phyloP scores from a whole-genome alignment of 2,329 filamentous ascomycete genomes.

The Aspergillus arachidicola region DNA sequence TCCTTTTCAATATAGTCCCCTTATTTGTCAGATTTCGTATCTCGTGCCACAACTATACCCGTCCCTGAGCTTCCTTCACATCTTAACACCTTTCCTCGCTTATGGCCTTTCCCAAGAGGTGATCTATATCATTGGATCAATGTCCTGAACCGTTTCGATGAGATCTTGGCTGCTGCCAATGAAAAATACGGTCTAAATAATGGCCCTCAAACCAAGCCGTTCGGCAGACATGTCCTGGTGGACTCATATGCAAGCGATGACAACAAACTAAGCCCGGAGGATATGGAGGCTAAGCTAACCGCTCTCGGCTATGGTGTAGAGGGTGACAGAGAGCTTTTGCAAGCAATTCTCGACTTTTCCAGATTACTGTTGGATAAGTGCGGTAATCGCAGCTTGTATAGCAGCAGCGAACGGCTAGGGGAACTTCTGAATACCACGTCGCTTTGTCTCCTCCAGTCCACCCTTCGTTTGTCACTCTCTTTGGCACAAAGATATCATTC shows the following conservation, averaged over 20 bases:
- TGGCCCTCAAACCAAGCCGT: slow-evolving; percentile 78
- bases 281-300: slow-evolving; percentile 56
- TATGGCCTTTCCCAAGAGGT: slow-evolving; percentile 94
- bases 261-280: slow-evolving; percentile 56
- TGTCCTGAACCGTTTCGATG: slow-evolving; percentile 89
- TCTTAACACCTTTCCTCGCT: slow-evolving; percentile 77
- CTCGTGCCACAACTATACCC: slow-evolving; percentile 63
- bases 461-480: slow-evolving; percentile 79
- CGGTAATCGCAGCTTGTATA: slow-evolving; percentile 94
- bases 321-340: slow-evolving; percentile 78
- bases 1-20: slow-evolving; percentile 65
- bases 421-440: slow-evolving; percentile 87
- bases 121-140: slow-evolving; percentile 99
- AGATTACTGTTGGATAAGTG: slow-evolving; percentile 89
- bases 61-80: slow-evolving; percentile 76
- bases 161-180: slow-evolving; percentile 79
- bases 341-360: slow-evolving; percentile 81
- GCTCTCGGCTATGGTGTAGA: slow-evolving; percentile 69
- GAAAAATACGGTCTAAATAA: slow-evolving; percentile 76
- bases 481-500: slow-evolving; percentile 92
- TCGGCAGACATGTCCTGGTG: slow-evolving; percentile 51
- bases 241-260: slow-evolving; percentile 61
- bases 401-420: slow-evolving; percentile 86
- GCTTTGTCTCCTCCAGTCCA: slow-evolving; percentile 73
- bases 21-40: slow-evolving; percentile 80